These are phyloP conservation scores for Bryoglossum gracile DNA, from an alignment of 495 filamentous ascomycete species.

Conservation along the genomic window DNA sequence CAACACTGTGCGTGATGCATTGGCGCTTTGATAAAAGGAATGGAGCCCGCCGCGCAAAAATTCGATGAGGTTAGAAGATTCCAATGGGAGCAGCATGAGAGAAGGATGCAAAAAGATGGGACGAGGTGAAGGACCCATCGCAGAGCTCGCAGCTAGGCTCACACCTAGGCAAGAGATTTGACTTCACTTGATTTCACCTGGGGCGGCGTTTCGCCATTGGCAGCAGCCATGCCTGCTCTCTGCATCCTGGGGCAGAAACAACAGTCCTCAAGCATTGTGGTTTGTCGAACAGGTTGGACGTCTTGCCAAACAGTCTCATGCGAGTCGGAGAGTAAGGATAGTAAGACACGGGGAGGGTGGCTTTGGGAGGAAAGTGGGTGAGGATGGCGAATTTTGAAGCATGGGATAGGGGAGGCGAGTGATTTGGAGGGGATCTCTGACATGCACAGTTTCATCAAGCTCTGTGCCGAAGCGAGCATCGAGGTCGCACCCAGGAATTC, in stretches of 20 bases:
- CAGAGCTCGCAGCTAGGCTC: neutral
- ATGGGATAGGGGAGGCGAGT: neutral
- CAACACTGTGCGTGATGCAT: conserved; percentile 15
- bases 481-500: neutral
- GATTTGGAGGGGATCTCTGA: no score
- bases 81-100: conserved; percentile 12
- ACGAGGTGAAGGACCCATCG: conserved; percentile 21
- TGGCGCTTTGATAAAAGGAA: conserved; percentile 18
- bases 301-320: conserved; percentile 22
- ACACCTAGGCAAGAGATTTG: no score
- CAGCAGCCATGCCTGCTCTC: neutral
- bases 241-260: neutral
- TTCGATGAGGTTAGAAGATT: conserved; percentile 1
- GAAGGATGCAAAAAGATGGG: conserved; percentile 17
- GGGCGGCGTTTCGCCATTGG: conserved; percentile 7
- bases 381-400: conserved; percentile 9
- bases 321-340: conserved; percentile 15
- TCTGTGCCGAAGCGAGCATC: conserved; percentile 9
- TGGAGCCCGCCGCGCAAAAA: conserved; percentile 15
- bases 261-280: neutral
- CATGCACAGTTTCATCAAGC: conserved; percentile 19
- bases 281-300: conserved; percentile 8
- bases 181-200: no score
- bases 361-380: neutral
- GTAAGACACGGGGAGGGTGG: conserved; percentile 6